These are phyloP conservation scores for Rubus parviflorus DNA, from an alignment of 306 rosid genomes.

Conservation along the genomic window DNA sequence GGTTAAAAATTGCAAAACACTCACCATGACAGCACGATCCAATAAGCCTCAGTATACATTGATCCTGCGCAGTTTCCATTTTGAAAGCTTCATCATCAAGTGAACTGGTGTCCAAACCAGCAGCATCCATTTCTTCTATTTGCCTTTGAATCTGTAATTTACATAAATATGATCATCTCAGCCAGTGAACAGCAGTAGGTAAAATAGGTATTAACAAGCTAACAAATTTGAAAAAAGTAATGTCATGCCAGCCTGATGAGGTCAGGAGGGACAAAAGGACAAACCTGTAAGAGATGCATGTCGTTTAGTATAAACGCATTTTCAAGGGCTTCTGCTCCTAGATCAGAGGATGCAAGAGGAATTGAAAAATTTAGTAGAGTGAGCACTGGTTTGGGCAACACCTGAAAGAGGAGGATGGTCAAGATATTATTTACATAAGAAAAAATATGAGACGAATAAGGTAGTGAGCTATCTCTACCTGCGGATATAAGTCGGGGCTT, in stretches of 20 bases:
- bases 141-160: constrained; percentile 64
- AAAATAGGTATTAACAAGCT: constrained; percentile 14
- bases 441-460: constrained; percentile 14
- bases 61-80: constrained; percentile 91
- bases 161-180: constrained; percentile 9
- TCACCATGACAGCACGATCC: constrained; percentile 94
- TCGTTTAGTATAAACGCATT: constrained; percentile 75
- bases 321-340: constrained; percentile 84
- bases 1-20: constrained; percentile 9
- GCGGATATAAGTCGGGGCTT: constrained; percentile 71
- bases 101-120: constrained; percentile 56
- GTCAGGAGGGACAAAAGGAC: constrained; percentile 24
- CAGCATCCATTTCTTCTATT: constrained; percentile 69
- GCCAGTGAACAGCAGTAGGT: constrained; percentile 14
- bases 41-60: constrained; percentile 85
- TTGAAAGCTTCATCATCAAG: constrained; percentile 86
- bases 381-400: constrained; percentile 83
- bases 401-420: constrained; percentile 50
- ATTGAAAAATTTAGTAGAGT: constrained; percentile 67
- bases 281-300: constrained; percentile 77
- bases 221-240: constrained; percentile 2
- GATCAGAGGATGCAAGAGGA: constrained; percentile 92
- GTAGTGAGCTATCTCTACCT: constrained; percentile 42
- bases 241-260: constrained; percentile 15
- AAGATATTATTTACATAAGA: constrained; percentile 18